Conservation (phyloP, 106 monocot genomes). For the Chionographis japonica region DNA sequence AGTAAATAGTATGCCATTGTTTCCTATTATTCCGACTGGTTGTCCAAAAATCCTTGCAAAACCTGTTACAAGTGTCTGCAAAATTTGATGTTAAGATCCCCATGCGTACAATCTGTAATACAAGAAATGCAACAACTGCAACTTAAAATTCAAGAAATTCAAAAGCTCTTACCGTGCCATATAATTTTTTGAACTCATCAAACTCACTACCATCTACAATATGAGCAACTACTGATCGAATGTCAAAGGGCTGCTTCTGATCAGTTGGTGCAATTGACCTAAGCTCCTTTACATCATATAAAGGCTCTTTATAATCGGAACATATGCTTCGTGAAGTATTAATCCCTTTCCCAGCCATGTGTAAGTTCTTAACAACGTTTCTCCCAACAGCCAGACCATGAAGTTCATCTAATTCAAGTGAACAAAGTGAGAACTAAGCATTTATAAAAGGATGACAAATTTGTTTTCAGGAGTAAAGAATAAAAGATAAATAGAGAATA, state of each 20-base stretch:
- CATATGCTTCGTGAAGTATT: constrained; percentile 18
- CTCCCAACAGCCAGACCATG: constrained; percentile 84
- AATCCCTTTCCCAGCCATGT: constrained; percentile 71
- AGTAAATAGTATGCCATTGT: constrained; percentile 93
- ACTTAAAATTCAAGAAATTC: constrained; percentile 6
- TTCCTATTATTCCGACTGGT: constrained; percentile 93
- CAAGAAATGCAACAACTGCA: not conserved
- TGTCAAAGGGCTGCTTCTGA: constrained; percentile 82
- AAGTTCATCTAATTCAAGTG: constrained; percentile 76
- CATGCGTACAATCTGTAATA: constrained; percentile 1
- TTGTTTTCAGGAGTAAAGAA: not conserved
- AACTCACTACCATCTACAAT: constrained; percentile 98
- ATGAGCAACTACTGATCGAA: constrained; percentile 87
- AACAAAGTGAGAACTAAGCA: not conserved
- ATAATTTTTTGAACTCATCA: constrained; percentile 96
- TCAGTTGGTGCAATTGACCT: constrained; percentile 84
- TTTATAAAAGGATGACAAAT: not conserved
- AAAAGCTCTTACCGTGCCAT: constrained; percentile 81
- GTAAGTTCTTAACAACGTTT: constrained; percentile 84
- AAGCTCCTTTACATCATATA: constrained; percentile 77
- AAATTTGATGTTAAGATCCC: constrained; percentile 7
- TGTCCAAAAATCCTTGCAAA: constrained; percentile 95
- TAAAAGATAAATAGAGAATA: not conserved
- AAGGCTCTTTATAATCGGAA: constrained; percentile 54
- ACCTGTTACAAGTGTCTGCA: constrained; percentile 95